Base-by-base conservation (phyloP, 129 eudicot genomes). In the Artemisia annua region DNA sequence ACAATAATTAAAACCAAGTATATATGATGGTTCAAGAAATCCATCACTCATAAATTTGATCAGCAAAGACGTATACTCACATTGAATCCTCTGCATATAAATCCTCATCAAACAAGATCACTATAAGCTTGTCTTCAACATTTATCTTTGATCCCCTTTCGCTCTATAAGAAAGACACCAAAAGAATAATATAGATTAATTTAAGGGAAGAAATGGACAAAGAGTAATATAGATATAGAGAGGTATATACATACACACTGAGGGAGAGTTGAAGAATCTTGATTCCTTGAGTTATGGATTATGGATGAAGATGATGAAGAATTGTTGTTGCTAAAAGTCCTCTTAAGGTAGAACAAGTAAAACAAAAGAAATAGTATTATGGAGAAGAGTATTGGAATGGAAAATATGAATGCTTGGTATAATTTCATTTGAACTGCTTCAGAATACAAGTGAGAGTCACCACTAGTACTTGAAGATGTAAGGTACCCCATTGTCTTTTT, bases 311-410 rank as follows among this genome's bases (percentile, higher is more conserved):
- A 59, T 17, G 82, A 70, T 20, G 78, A 55, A 43, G 76, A 15
- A 61, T 75, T 39, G 66, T 70, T 46, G 66, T 60, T 53, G 35
- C 77, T 75, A 52, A 84, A 78, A 64, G 78, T 80, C 43, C 82
- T 80, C 75, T 85, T 88, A 68, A 83, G 89, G 75, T 85, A 88
- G 80, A 85, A 88, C 79, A 88, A 83, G 73, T 85, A 88, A 76
- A 88, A 88, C 85, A 88, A 80, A 51, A 85, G 85, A 81, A 83
- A 85, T 24, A 88, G 78, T 59, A 84, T 83, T 53, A 88, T 71
- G 46, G 91, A 85, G 62, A 85, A 85, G 76, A 88, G 84, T 48
- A 88, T 88, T 63, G 95, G 95, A 73, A 88, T 85, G 65, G 88
- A 79, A 80, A 83, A 85, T 64, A 88, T 88, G 86, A 88, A 85